Conservation (phyloP, 2,329 filamentous ascomycete genomes). For the Sphaerulina vaccinii region DNA sequence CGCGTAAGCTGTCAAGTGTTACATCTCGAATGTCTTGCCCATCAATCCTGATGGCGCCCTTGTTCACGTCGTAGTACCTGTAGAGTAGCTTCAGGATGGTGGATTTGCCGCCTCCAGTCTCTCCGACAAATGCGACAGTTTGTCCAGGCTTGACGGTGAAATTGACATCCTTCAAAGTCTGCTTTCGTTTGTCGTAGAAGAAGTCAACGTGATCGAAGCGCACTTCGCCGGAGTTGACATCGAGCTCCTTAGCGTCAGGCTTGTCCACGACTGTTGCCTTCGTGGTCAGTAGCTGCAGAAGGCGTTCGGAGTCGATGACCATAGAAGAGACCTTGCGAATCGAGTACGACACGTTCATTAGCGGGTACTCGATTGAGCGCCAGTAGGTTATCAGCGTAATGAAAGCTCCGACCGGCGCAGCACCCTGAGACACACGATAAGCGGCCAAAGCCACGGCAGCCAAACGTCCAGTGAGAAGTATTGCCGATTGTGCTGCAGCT, state of each 20-base stretch:
- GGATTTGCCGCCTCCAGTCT: constrained; percentile 63
- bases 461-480: constrained; percentile 52
- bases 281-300: constrained; percentile 58
- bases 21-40: constrained; percentile 61
- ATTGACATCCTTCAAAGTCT: constrained; percentile 51
- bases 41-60: constrained; percentile 57
- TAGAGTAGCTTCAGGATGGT: constrained; percentile 61
- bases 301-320: constrained; percentile 64
- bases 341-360: constrained; percentile 52
- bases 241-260: constrained; percentile 47
- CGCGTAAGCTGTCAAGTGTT: constrained; percentile 57
- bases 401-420: constrained; percentile 58
- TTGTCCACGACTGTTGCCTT: constrained; percentile 56
- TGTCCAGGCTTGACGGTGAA: constrained; percentile 54
- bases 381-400: constrained; percentile 67
- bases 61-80: constrained; percentile 59
- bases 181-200: constrained; percentile 55
- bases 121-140: constrained; percentile 61
- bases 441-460: constrained; percentile 54
- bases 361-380: constrained; percentile 48
- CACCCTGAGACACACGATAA: constrained; percentile 52
- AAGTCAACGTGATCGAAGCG: constrained; percentile 57
- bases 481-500: constrained; percentile 45
- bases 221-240: constrained; percentile 50
- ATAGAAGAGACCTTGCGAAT: constrained; percentile 51